Evolutionary conservation across 2,329 filamentous ascomycete species (phyloP), one percentile per base, ranked within the genome.

Genomic region (Mycosphaerelloides madeirae): DNA sequence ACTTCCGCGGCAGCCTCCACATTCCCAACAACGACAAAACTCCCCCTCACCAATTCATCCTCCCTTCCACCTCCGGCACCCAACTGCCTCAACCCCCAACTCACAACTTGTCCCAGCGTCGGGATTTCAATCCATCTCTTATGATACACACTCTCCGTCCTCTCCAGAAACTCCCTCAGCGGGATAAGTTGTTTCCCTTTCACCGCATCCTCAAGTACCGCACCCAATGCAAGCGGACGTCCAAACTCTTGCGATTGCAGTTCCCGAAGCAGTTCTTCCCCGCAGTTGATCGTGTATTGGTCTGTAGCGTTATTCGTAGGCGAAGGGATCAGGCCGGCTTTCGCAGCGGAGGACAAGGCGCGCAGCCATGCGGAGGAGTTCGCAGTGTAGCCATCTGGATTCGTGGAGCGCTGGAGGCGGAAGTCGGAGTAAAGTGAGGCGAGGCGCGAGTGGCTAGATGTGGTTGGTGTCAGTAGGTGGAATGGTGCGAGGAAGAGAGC

Each of bases 381-480:
- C 33, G 88, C 87, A 15, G 75, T 70, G 70, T 88, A 95, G 58
- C 87, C 88, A 64, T 94, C 87, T 1, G 88, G 87, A 61, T 95
- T 95, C 16, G 85, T 79, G 31, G 77, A 79, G 57, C 77, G 77
- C 55, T 91, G 87, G 4, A 79, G 68, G 29, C 80, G 75, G 62
- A 95, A 95, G 65, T 95, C 89, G 37, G 88, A 90, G 69, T 94
- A 95, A 35, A 95, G 80, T 4, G 88, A 90, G 11, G 87, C 83
- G 11, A 95, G 76, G 38, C 89, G 85, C 52, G 83, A 78, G 69
- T 84, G 88, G 54, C 64, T 66, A 16, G 16, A 37, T 35, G 19
- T 14, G 16, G 15, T 16, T 18, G n/a, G 15, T 32, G 38, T 50
- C 43, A 52, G 53, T 29, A 28, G 32, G 36, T 9, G n/a, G 32